These are phyloP conservation scores for Vitis hybrid DNA, from an alignment of 177 flowering plant genomes.

Conservation along the genomic window DNA sequence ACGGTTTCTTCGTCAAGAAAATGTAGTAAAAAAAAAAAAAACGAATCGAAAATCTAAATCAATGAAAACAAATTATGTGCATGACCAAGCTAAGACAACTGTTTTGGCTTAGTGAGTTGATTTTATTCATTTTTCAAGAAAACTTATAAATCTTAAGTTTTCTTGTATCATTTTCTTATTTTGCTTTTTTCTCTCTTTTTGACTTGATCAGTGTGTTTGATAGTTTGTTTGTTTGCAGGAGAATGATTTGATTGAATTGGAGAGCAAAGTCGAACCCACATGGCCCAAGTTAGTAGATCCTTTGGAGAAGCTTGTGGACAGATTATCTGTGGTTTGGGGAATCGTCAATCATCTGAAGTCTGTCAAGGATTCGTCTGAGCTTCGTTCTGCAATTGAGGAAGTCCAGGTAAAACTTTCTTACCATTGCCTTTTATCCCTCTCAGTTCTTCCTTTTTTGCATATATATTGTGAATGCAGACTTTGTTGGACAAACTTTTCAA, in stretches of 20 bases:
- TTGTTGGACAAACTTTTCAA: background rate
- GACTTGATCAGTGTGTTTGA: constrained; percentile 4
- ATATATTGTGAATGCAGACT: background rate
- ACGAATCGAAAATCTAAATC: no score
- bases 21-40: no score
- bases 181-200: background rate
- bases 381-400: constrained; percentile 86
- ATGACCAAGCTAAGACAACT: no score
- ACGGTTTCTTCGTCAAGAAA: no score
- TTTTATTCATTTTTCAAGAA: no score
- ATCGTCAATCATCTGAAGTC: constrained; percentile 81
- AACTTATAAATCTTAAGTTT: no score
- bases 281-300: constrained; percentile 96
- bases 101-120: no score
- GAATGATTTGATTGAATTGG: constrained; percentile 69
- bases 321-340: constrained; percentile 79
- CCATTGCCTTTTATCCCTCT: background rate
- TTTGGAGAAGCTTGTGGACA: constrained; percentile 78
- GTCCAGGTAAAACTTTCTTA: constrained; percentile 59
- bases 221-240: constrained; percentile 46
- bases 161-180: constrained; percentile 1
- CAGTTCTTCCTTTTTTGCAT: background rate
- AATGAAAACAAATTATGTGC: no score
- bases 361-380: constrained; percentile 84
- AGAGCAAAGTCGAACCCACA: constrained; percentile 81